Base-by-base conservation (phyloP, 192 early-diverging fungal genomes). In the Fimicolochytrium jonesii region DNA sequence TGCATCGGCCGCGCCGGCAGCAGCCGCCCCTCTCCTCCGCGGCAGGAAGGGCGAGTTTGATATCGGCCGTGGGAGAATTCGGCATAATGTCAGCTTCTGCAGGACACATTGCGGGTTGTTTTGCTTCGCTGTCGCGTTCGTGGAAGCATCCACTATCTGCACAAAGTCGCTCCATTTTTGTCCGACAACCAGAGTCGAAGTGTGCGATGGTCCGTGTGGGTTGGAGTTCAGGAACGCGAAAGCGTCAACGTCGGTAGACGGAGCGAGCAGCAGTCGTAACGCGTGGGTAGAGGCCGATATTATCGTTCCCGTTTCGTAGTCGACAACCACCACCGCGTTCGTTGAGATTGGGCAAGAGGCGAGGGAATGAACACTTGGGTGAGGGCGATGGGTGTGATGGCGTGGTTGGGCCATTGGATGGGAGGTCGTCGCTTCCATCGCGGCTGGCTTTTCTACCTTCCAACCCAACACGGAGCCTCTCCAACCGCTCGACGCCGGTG, bases 331-430 rank as follows among this genome's bases (percentile, higher is more conserved):
- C 3, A 59, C 46, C 11, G 42, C 39, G 56, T 44, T 17, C 11
- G 39, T 59, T 2, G 56, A 59, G 18, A 59, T 29, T 15, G 56
- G 56, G 29, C 56, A 59, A 47, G 56, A 45, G 2, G 35, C 23
- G 17, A 59, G 48, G 56, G 46, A 48, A 25, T 48, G 46, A n/a
- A n/a, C n/a, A n/a, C n/a, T n/a, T n/a, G n/a, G n/a, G n/a, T n/a
- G n/a, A n/a, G n/a, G n/a, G n/a, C n/a, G n/a, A n/a, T n/a, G n/a
- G n/a, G n/a, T n/a, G n/a, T n/a, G n/a, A n/a, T n/a, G n/a, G n/a
- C n/a, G n/a, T n/a, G n/a, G n/a, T n/a, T n/a, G n/a, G n/a, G n/a
- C n/a, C n/a, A n/a, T n/a, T n/a, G n/a, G n/a, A n/a, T n/a, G n/a
- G n/a, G n/a, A n/a, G n/a, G n/a, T n/a, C n/a, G n/a, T n/a, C n/a